phyloP scores from a whole-genome alignment of 805 yeast genomes.

The Metschnikowia orientalis region DNA sequence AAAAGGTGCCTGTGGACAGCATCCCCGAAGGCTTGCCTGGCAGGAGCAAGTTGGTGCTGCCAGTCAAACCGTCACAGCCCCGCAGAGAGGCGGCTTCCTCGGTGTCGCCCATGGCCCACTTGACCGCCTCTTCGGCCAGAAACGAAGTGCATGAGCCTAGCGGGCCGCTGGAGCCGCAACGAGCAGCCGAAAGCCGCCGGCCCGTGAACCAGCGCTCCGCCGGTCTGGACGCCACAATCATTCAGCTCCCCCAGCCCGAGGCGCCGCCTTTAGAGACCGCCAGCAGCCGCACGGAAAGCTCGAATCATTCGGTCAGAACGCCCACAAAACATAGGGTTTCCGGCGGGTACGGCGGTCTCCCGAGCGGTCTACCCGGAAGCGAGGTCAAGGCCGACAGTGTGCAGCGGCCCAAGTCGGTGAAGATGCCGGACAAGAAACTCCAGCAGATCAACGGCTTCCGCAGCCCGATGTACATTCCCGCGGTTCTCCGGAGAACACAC shows the following conservation, averaged over 20 bases:
- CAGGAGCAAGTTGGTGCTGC: no score
- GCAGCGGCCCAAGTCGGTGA: neutral
- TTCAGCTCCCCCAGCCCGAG: neutral
- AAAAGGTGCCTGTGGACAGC: neutral
- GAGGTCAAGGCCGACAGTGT: neutral
- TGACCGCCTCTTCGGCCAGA: no score
- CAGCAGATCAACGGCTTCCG: slow-evolving; percentile 77
- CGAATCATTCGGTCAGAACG: neutral
- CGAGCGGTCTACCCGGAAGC: no score
- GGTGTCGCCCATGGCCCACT: no score
- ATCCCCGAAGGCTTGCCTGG: neutral
- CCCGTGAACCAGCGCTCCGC: slow-evolving; percentile 2
- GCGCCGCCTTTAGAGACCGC: neutral
- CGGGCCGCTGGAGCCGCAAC: no score
- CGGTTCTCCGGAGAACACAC: slow-evolving; percentile 59
- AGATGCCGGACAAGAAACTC: slow-evolving; percentile 27
- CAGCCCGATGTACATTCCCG: slow-evolving; percentile 86
- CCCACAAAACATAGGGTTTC: neutral
- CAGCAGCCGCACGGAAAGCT: neutral
- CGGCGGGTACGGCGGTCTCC: neutral
- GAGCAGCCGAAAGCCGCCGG: neutral
- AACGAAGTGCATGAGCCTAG: no score
- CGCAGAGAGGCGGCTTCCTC: no score
- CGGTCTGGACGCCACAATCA: slow-evolving; percentile 5
- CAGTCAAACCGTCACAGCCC: no score